Percentiles rank a stretch among this genome's conserved stretches.
Conservation (phyloP, 352 stramenopile genomes). For the Phytophthora brassicae region DNA sequence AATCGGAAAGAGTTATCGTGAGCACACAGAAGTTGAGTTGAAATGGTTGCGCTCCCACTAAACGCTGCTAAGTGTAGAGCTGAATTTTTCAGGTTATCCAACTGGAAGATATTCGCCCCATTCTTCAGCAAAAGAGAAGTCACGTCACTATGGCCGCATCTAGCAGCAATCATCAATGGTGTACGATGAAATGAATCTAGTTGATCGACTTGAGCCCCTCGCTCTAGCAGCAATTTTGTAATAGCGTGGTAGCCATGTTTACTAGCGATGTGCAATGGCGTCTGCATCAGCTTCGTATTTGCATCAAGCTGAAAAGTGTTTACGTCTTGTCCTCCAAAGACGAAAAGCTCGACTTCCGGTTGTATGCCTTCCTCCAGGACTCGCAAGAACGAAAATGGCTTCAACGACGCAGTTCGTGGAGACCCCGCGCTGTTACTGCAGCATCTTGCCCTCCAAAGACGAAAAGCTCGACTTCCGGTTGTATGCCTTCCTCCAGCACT, state of each 20-base stretch:
- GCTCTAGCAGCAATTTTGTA: conserved; percentile 46
- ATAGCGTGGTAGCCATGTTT: conserved; percentile 48
- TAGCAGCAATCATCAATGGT: conserved; percentile 61
- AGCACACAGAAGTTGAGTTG: conserved; percentile 41
- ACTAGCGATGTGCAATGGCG: conserved; percentile 57
- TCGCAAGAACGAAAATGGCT: conserved; percentile 49
- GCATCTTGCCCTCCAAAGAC: conserved; percentile 66
- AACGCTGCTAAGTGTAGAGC: conserved; percentile 68
- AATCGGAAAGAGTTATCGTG: conserved; percentile 53
- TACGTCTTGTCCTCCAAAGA: conserved; percentile 64
- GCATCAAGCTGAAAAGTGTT: conserved; percentile 41
- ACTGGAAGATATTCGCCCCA: conserved; percentile 43
- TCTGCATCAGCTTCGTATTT: conserved; percentile 36
- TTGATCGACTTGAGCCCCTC: conserved; percentile 47
- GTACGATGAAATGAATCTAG: conserved; percentile 59
- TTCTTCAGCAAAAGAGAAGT: conserved; percentile 45
- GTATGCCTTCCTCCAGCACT: conserved; percentile 43
- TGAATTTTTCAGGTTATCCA: conserved; percentile 71
- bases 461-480: conserved; percentile 63
- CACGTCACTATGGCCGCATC: conserved; percentile 51
- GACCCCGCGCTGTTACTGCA: conserved; percentile 22
- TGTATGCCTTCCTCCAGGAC: conserved; percentile 46
- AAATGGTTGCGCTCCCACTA: conserved; percentile 44
- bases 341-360: conserved; percentile 64
- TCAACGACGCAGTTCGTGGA: conserved; percentile 19